Evolutionary conservation across 352 stramenopile genomes (phyloP), one percentile per base, ranked within the genome.

Genomic region (Globisporangium middletonii): DNA sequence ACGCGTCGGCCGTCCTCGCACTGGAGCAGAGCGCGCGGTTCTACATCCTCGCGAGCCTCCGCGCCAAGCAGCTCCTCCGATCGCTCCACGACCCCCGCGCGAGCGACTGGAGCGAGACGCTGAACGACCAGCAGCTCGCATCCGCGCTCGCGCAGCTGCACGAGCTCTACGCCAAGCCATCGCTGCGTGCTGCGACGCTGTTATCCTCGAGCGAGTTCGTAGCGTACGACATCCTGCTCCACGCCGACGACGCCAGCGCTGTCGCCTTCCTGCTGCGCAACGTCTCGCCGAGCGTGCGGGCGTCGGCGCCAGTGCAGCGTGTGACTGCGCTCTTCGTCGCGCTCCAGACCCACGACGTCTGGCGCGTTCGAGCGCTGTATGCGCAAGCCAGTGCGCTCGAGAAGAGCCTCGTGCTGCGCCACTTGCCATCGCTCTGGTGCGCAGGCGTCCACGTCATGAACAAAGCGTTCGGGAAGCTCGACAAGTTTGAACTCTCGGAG

Each of bases 121-220:
- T 91, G 11, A 85, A 91, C 53, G 69, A 87, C 54, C 71, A 91
- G 46, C 81, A 91, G 57, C 65, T 91, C 28, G 64, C 62, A 33
- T 91, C 81, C 4, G 78, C 81, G 19, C 55, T 91, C 18, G 68
- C 72, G 0, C 68, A 86, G 51, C 63, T 91, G 2, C 72, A 80
- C 30, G 63, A 48, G 37, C 64, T 84, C 43, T 84, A 76, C 45
- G 52, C 50, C 5, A 60, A 57, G 35, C 28, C 26, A 15, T 43
- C 27, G 4, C 16, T 38, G 44, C n/a, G 26, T 2, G 23, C n/a
- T 8, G 37, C 11, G 9, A 0, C 2, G 1, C 6, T 27, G 1
- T 1, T n/a, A 7, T 47, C 23, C 1, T 28, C 28, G 45, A 48
- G 53, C 12, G 78, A 88, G 35, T 78, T 86, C 35, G 18, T 84